A percentile compares a stretch with the other conserved stretches of the same genome.
phyloP scores from a whole-genome alignment of 306 rosid species.

The Fragaria ananassa region DNA sequence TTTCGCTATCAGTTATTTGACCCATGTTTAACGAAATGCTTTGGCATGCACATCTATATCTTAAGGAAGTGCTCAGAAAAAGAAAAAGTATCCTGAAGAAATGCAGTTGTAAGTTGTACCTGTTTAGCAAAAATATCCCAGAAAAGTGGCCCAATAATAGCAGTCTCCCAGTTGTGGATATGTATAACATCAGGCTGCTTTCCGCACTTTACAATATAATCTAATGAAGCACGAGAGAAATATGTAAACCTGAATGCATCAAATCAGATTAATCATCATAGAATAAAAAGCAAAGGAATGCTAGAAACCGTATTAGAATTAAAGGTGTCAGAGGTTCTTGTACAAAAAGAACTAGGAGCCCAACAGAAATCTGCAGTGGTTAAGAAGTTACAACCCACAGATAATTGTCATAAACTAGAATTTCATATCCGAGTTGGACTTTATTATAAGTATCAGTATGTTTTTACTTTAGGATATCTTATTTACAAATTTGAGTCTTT shows the following conservation, averaged over 20 bases:
- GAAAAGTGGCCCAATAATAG: slow-evolving; percentile 87
- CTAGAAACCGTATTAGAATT: slow-evolving; percentile 14
- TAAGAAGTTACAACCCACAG: neutral
- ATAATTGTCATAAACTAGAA: neutral
- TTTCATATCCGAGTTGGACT: neutral
- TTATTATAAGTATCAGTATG: neutral
- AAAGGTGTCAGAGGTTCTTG: slow-evolving; percentile 13
- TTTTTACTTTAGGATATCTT: neutral
- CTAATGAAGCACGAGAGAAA: slow-evolving; percentile 89
- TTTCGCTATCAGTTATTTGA: neutral
- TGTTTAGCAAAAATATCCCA: slow-evolving; percentile 81
- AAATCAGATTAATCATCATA: slow-evolving; percentile 19
- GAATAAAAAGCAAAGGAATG: slow-evolving; percentile 3
- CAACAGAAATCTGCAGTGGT: neutral
- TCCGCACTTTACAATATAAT: slow-evolving; percentile 78
- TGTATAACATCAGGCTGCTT: slow-evolving; percentile 86
- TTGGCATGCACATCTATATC: neutral
- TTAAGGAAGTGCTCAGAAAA: neutral
- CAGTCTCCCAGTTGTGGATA: slow-evolving; percentile 93
- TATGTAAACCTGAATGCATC: slow-evolving; percentile 68
- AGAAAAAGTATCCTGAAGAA: neutral
- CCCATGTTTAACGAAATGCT: neutral
- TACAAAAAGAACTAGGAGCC: neutral
- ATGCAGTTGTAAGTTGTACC: slow-evolving; percentile 38
- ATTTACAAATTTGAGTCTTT: neutral